Evolutionary conservation across 2,329 filamentous ascomycete genomes (phyloP).

Genomic region (Hymenoscyphus fructigenus): DNA sequence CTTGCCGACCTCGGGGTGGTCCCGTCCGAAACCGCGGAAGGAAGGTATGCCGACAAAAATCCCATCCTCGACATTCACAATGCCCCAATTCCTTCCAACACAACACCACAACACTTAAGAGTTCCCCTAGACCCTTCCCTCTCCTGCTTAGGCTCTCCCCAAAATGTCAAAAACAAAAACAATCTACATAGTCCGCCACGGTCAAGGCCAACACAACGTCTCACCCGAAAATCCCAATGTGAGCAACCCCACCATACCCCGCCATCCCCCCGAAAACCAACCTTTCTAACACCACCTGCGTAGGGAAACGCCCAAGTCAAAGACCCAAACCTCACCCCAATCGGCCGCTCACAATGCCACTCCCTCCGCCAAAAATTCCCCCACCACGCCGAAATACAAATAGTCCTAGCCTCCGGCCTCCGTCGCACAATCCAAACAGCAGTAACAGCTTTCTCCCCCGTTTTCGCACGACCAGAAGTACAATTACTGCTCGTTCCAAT

Average conservation of each 20-base stretch:
- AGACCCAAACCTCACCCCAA: constrained; percentile 73
- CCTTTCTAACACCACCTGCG: neutral
- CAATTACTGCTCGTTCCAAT: constrained; percentile 19
- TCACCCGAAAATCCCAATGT: constrained; percentile 8
- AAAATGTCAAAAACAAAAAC: constrained; percentile 13
- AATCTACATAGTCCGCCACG: constrained; percentile 58
- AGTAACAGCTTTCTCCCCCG: constrained; percentile 56
- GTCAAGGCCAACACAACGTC: constrained; percentile 78
- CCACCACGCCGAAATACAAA: constrained; percentile 61
- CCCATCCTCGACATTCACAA: neutral
- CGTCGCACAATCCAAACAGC: constrained; percentile 78
- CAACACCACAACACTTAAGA: neutral
- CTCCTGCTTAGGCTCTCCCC: neutral
- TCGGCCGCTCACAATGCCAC: constrained; percentile 73
- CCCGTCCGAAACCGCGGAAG: neutral
- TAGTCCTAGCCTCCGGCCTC: constrained; percentile 75
- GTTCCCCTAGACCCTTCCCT: neutral
- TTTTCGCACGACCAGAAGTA: constrained; percentile 15
- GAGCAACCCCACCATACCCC: constrained; percentile 3
- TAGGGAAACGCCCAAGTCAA: constrained; percentile 20
- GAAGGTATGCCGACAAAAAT: neutral
- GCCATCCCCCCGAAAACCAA: neutral
- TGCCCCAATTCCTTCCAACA: neutral
- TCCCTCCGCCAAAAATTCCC: constrained; percentile 62
- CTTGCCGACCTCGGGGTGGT: too few relatives aligned